Percentiles rank a stretch among this genome's conserved stretches.
These are phyloP conservation scores for Immersiporthe knoxdaviesiana DNA, from an alignment of 2,329 filamentous ascomycete species.

Conservation along the genomic window DNA sequence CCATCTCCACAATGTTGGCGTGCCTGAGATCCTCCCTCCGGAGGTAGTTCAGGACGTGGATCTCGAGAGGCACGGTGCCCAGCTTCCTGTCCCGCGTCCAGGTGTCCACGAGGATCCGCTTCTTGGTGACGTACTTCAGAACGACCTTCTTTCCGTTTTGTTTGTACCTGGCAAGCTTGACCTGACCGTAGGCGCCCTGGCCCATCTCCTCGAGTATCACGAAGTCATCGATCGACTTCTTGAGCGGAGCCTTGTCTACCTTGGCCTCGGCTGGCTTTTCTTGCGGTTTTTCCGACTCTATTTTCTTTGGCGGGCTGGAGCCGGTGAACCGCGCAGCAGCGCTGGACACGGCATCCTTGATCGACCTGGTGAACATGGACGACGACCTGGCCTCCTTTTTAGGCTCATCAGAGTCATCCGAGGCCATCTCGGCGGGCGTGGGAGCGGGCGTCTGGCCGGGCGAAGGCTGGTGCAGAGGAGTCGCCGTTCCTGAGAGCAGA, in stretches of 20 bases:
- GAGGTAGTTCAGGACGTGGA: constrained; percentile 94
- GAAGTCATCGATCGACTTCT: constrained; percentile 91
- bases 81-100: constrained; percentile 94
- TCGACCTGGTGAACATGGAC: constrained; percentile 56
- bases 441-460: constrained; percentile 67
- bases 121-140: constrained; percentile 96
- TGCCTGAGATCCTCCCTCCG: constrained; percentile 71
- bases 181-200: constrained; percentile 95
- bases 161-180: constrained; percentile 90
- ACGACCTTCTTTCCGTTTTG: constrained; percentile 82
- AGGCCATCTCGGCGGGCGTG: constrained; percentile 57
- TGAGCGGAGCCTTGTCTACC: constrained; percentile 39
- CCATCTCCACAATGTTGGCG: constrained; percentile 74
- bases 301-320: constrained; percentile 31
- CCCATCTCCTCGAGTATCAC: constrained; percentile 97
- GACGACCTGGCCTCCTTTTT: constrained; percentile 48
- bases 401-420: constrained; percentile 55
- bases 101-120: constrained; percentile 94
- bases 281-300: constrained; percentile 33
- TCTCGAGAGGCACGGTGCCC: constrained; percentile 93
- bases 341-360: constrained; percentile 59
- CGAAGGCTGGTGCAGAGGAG: constrained; percentile 77
- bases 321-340: constrained; percentile 59
- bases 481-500: constrained; percentile 64
- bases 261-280: constrained; percentile 32